Conservation (phyloP, 306 rosid species). For the Clitoria ternatea region DNA sequence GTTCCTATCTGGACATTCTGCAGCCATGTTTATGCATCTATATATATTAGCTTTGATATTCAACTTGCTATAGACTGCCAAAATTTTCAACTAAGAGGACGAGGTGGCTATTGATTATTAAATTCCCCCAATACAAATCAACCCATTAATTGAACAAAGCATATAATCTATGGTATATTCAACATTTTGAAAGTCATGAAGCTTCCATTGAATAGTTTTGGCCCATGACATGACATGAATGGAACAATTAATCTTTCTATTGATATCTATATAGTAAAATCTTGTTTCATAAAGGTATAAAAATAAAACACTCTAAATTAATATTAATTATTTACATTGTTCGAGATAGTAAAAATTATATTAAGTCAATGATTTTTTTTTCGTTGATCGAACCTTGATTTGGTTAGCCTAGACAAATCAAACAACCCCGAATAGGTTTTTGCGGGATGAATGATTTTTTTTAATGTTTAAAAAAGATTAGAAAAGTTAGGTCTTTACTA, state of each 20-base stretch:
- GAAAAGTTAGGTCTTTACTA: too few species aligned
- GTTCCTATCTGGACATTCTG: neutral
- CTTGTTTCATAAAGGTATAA: too few species aligned
- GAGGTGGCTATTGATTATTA: neutral
- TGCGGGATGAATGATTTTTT: too few species aligned
- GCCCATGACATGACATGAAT: neutral
- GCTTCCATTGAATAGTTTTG: conserved; percentile 24
- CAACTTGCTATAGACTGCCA: conserved; percentile 24
- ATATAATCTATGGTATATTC: conserved; percentile 14
- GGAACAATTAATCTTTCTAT: neutral
- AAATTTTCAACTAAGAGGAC: neutral
- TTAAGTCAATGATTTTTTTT: too few species aligned
- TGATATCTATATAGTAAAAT: too few species aligned
- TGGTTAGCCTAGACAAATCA: too few species aligned
- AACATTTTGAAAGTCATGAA: conserved; percentile 35
- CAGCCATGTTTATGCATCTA: neutral
- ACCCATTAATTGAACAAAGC: neutral
- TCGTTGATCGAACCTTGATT: too few species aligned
- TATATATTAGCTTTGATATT: neutral
- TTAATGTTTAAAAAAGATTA: too few species aligned
- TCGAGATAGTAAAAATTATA: too few species aligned
- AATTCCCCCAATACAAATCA: neutral
- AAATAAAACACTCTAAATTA: too few species aligned
- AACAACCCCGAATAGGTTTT: too few species aligned
- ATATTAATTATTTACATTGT: too few species aligned